phyloP scores from a whole-genome alignment of 2,329 filamentous ascomycete genomes.

The Hortaea sp. region DNA sequence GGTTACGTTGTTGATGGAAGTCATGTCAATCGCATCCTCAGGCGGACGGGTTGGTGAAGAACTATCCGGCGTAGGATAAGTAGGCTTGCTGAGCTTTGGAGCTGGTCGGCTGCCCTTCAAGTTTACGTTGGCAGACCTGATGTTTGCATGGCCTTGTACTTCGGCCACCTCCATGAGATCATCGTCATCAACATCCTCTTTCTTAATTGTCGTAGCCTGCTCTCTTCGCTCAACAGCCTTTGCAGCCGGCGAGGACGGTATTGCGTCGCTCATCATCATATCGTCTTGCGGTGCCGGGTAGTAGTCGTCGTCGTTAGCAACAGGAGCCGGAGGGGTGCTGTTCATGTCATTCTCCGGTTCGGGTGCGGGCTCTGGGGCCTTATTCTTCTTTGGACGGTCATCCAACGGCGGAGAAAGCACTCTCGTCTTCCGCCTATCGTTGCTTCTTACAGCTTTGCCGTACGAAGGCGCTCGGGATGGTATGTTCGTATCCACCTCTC shows the following conservation, averaged over 20 bases:
- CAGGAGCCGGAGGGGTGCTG: constrained; percentile 7
- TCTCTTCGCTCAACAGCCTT: constrained; percentile 29
- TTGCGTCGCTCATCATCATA: constrained; percentile 62
- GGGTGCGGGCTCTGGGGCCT: constrained; percentile 1
- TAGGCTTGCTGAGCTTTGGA: constrained; percentile 59
- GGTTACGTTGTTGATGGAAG: constrained; percentile 81
- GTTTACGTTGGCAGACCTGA: constrained; percentile 66
- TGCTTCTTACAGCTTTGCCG: constrained; percentile 59
- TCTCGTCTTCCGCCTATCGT: constrained; percentile 67
- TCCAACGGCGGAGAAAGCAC: constrained; percentile 65
- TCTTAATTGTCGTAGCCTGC: constrained; percentile 59
- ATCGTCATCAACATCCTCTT: constrained; percentile 60
- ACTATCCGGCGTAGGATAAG: constrained; percentile 59
- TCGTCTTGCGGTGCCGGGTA: constrained; percentile 49
- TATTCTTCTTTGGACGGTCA: constrained; percentile 30
- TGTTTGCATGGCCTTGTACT: constrained; percentile 52
- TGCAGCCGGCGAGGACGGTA: constrained; percentile 69
- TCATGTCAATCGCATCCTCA: constrained; percentile 53
- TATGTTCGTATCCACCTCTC: constrained; percentile 74
- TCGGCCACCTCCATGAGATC: constrained; percentile 80
- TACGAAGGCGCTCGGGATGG: constrained; percentile 43
- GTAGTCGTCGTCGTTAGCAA: constrained; percentile 40
- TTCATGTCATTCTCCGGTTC: constrained; percentile 10
- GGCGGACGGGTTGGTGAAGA: constrained; percentile 63
- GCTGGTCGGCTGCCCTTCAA: constrained; percentile 69